phyloP scores from a whole-genome alignment of 2,329 filamentous ascomycete genomes.

The Colletotrichum sp. region DNA sequence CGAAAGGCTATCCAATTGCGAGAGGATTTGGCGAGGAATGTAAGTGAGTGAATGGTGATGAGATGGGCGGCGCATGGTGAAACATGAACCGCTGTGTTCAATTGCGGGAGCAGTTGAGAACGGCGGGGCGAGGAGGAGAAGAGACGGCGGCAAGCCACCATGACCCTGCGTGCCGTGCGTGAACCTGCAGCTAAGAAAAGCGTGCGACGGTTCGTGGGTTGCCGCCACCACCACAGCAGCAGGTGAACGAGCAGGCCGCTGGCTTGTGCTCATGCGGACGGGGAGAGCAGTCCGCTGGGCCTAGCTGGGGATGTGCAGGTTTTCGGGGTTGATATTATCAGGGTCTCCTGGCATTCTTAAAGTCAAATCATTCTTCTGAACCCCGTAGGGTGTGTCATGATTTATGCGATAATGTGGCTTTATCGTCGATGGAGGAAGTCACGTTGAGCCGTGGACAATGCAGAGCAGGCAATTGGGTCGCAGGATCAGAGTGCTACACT shows the following conservation, averaged over 20 bases:
- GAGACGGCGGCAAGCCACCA: slow-evolving; percentile 11
- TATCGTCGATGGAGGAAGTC: background rate
- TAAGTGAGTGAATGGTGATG: background rate
- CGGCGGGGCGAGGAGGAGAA: background rate
- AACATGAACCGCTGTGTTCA: background rate
- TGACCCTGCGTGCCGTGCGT: slow-evolving; percentile 1
- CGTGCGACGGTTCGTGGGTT: background rate
- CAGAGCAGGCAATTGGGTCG: background rate
- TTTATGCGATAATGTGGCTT: background rate
- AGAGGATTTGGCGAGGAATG: background rate
- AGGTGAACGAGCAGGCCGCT: background rate
- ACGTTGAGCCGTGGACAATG: background rate
- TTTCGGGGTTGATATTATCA: background rate
- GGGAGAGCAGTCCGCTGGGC: background rate
- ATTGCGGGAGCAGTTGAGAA: background rate
- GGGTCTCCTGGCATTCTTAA: background rate
- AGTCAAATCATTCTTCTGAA: background rate
- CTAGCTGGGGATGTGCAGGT: background rate
- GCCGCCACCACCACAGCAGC: background rate
- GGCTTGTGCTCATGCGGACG: background rate
- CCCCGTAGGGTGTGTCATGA: background rate
- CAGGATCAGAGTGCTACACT: background rate
- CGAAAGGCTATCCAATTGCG: background rate
- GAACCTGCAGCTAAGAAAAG: slow-evolving; percentile 9
- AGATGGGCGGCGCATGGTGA: slow-evolving; percentile 5